Percentiles rank a stretch among this genome's conserved stretches.
Evolutionary conservation across 352 stramenopile genomes (phyloP).

Genomic region (Phytophthora crassamura): DNA sequence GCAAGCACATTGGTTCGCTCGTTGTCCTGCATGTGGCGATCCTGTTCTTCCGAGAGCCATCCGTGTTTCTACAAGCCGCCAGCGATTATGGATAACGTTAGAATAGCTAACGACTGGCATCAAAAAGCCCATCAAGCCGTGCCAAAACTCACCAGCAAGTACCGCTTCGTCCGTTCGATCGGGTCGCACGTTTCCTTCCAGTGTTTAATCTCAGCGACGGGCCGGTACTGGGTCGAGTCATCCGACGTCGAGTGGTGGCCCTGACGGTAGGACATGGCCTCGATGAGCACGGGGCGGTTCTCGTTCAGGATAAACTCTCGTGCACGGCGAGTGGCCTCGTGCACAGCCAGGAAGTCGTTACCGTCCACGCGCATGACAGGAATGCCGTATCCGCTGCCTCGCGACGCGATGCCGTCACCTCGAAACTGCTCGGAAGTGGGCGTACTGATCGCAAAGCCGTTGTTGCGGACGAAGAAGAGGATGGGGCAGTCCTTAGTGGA

Average conservation of each 20-base stretch:
- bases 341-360: constrained; percentile 97
- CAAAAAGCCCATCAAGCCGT: neutral
- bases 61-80: constrained; percentile 62
- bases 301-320: constrained; percentile 92
- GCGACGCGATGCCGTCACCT: constrained; percentile 96
- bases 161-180: constrained; percentile 92
- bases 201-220: constrained; percentile 92
- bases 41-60: constrained; percentile 91
- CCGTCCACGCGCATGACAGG: constrained; percentile 97
- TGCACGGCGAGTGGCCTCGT: constrained; percentile 91
- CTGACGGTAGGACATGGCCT: constrained; percentile 98
- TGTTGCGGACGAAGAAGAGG: constrained; percentile 99
- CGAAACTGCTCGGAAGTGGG: constrained; percentile 96
- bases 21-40: constrained; percentile 82
- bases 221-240: constrained; percentile 96
- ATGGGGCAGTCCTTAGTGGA: constrained; percentile 95
- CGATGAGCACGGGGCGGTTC: constrained; percentile 94
- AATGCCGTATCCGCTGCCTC: constrained; percentile 97
- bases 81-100: no score
- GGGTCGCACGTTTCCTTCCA: constrained; percentile 92
- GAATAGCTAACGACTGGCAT: no score
- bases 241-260: constrained; percentile 99
- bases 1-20: constrained; percentile 89
- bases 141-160: constrained; percentile 76
- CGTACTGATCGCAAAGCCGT: constrained; percentile 98